phyloP scores from a whole-genome alignment of 2,329 filamentous ascomycete genomes.

The Epichloe sylvatica region DNA sequence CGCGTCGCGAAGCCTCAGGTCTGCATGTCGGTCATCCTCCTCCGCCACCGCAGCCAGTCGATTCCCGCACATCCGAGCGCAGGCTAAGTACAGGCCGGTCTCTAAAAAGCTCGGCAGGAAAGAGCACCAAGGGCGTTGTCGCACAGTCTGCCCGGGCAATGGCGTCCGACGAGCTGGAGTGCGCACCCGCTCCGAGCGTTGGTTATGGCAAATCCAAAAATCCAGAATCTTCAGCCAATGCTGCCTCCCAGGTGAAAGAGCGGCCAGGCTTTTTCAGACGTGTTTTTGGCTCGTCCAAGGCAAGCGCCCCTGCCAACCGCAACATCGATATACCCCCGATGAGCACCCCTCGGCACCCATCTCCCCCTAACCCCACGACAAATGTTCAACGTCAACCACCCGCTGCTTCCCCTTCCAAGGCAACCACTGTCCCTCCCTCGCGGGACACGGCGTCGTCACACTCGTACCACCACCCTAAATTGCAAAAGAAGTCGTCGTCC shows the following conservation, averaged over 20 bases:
- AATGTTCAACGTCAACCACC: constrained; percentile 28
- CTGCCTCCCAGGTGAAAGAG: constrained; percentile 43
- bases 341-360: constrained; percentile 6
- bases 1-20: constrained; percentile 37
- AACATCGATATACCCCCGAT: not conserved
- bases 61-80: constrained; percentile 31
- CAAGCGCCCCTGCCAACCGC: constrained; percentile 12
- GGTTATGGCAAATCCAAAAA: constrained; percentile 47
- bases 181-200: constrained; percentile 43
- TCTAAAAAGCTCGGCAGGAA: constrained; percentile 32
- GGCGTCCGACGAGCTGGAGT: constrained; percentile 29
- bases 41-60: constrained; percentile 26
- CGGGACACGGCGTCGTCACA: constrained; percentile 30
- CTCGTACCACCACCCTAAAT: constrained; percentile 34
- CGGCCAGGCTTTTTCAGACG: constrained; percentile 83
- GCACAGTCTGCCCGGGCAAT: constrained; percentile 14
- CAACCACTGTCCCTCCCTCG: constrained; percentile 33
- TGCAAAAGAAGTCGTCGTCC: constrained; percentile 85
- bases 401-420: constrained; percentile 24
- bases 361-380: constrained; percentile 21
- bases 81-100: constrained; percentile 45
- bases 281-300: constrained; percentile 68
- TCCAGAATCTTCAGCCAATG: constrained; percentile 30
- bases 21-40: constrained; percentile 19
- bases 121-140: constrained; percentile 14